phyloP scores from a whole-genome alignment of 2,329 filamentous ascomycete genomes.

The Hysterium pulicare region DNA sequence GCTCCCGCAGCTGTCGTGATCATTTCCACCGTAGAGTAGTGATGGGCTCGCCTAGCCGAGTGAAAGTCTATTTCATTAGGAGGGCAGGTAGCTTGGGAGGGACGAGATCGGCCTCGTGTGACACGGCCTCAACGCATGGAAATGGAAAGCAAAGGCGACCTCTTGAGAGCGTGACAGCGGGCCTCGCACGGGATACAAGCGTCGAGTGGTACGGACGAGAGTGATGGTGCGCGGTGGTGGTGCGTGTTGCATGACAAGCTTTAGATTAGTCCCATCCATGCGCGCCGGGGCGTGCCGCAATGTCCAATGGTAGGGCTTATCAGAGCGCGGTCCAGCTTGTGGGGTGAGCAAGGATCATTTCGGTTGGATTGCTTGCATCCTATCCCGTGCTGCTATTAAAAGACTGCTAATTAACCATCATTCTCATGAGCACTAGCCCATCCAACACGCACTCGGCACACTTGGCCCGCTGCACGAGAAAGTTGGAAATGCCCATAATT shows the following conservation, averaged over 20 bases:
- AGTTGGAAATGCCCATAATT: constrained; percentile 36
- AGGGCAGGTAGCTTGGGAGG: constrained; percentile 30
- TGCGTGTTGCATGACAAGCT: constrained; percentile 37
- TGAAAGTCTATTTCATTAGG: not conserved
- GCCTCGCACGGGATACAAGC: constrained; percentile 23
- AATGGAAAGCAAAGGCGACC: constrained; percentile 32
- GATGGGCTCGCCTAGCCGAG: constrained; percentile 3
- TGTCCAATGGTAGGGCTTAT: constrained; percentile 26
- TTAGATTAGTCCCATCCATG: constrained; percentile 21
- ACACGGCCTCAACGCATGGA: constrained; percentile 24
- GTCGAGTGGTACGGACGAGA: constrained; percentile 27
- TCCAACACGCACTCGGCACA: too few relatives aligned
- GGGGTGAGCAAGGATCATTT: constrained; percentile 21
- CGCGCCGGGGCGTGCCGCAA: constrained; percentile 3
- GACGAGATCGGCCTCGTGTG: constrained; percentile 22
- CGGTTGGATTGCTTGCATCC: constrained; percentile 21
- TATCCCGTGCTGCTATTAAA: constrained; percentile 23
- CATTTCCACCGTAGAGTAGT: constrained; percentile 33
- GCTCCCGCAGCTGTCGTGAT: constrained; percentile 22
- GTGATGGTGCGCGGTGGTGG: constrained; percentile 17
- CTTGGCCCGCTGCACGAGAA: too few relatives aligned
- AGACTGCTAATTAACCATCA: constrained; percentile 30
- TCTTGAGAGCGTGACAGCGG: constrained; percentile 18
- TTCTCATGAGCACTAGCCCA: too few relatives aligned
- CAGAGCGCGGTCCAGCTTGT: constrained; percentile 6